These are phyloP conservation scores for Elsinoe perseae DNA, from an alignment of 2,329 filamentous ascomycete genomes.

Conservation along the genomic window DNA sequence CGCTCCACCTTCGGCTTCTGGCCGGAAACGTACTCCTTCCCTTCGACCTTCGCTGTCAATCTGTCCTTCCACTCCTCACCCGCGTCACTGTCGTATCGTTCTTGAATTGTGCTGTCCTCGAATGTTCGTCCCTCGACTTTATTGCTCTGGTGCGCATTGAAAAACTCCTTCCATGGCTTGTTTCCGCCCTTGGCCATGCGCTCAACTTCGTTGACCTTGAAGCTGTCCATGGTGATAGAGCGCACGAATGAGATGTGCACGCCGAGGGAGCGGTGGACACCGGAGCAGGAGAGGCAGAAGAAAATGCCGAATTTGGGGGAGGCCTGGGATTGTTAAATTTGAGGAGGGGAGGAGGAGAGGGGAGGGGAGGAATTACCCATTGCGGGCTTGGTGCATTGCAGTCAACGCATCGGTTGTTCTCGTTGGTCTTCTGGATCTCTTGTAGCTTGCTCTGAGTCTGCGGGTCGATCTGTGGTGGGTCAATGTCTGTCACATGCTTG, in stretches of 20 bases:
- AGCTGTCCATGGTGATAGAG: constrained; percentile 96
- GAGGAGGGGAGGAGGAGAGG: constrained; percentile 13
- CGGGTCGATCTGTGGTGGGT: constrained; percentile 59
- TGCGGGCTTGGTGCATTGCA: constrained; percentile 92
- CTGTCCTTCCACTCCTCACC: constrained; percentile 95
- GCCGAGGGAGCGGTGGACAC: constrained; percentile 86
- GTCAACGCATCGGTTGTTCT: constrained; percentile 88
- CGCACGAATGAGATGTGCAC: constrained; percentile 98
- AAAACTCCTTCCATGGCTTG: constrained; percentile 77
- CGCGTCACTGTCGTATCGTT: constrained; percentile 80
- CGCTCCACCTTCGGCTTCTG: constrained; percentile 23
- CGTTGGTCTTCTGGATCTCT: constrained; percentile 80
- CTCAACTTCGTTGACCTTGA: constrained; percentile 86
- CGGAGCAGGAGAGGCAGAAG: constrained; percentile 94
- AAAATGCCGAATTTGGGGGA: constrained; percentile 97
- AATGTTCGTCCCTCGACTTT: constrained; percentile 48
- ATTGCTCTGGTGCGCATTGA: constrained; percentile 52
- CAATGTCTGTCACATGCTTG: background rate
- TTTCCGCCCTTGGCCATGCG: constrained; percentile 93
- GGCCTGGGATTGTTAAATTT: constrained; percentile 38
- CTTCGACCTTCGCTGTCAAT: constrained; percentile 79
- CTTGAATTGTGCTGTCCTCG: constrained; percentile 82
- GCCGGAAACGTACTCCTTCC: constrained; percentile 71
- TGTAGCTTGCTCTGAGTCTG: constrained; percentile 95
- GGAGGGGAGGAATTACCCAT: constrained; percentile 60